phyloP scores from a whole-genome alignment of 176 grass and related monocot species.

The Paspalum vaginatum region DNA sequence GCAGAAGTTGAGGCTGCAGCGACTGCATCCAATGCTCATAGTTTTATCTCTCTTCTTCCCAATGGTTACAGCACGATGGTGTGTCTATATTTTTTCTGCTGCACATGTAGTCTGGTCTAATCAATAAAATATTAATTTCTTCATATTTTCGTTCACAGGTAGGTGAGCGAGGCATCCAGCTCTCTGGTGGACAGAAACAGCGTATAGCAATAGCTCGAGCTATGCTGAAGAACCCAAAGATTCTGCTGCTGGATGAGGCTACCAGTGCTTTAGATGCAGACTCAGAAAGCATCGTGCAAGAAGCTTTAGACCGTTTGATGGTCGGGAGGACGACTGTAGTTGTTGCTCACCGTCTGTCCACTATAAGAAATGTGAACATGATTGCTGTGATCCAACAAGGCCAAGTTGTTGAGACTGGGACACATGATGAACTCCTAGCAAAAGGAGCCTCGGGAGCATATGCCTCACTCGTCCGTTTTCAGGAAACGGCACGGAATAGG shows the following conservation, averaged over 20 bases:
- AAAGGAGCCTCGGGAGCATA: conserved; percentile 86
- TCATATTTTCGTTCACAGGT: conserved; percentile 51
- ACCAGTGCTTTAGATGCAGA: conserved; percentile 95
- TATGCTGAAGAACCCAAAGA: conserved; percentile 95
- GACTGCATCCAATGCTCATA: conserved; percentile 93
- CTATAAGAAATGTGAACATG: conserved; percentile 88
- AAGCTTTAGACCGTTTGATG: conserved; percentile 95
- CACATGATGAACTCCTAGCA: conserved; percentile 77
- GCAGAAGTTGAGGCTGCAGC: conserved; percentile 89
- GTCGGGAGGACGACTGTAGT: conserved; percentile 90
- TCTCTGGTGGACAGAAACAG: conserved; percentile 98
- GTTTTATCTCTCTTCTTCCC: conserved; percentile 87
- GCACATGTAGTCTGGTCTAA: not conserved
- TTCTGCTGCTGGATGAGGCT: conserved; percentile 97
- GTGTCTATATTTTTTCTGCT: conserved; percentile 8
- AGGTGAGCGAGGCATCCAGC: conserved; percentile 86
- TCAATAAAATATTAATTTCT: not conserved
- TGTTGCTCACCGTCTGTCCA: conserved; percentile 91
- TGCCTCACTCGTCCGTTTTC: conserved; percentile 86
- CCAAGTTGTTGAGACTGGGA: conserved; percentile 92
- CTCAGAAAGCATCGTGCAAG: conserved; percentile 95
- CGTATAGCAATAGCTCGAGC: conserved; percentile 96
- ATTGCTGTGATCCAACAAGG: conserved; percentile 94
- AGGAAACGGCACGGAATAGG: conserved; percentile 73
- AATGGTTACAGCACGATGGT: conserved; percentile 94